phyloP scores from a whole-genome alignment of 192 early-diverging fungal species.

The Podila epicladia region DNA sequence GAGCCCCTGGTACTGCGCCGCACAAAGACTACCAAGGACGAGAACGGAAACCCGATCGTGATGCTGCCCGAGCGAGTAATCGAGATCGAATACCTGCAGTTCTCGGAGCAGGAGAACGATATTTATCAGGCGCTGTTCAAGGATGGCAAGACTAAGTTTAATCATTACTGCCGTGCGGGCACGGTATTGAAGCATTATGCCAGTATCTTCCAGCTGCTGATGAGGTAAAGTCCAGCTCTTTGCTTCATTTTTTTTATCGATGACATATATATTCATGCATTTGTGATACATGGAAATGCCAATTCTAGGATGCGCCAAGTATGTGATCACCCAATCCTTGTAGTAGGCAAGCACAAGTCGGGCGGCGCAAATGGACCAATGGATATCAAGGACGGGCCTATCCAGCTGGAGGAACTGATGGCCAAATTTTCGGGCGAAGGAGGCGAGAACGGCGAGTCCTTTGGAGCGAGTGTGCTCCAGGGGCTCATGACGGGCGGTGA shows the following conservation, averaged over 20 bases:
- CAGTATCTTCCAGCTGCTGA: slow-evolving; percentile 69
- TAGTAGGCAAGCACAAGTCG: slow-evolving; percentile 31
- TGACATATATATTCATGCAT: neutral
- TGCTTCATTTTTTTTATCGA: neutral
- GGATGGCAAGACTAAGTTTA: slow-evolving; percentile 72
- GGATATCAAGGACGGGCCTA: slow-evolving; percentile 37
- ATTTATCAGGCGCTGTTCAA: slow-evolving; percentile 75
- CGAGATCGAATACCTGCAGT: slow-evolving; percentile 69
- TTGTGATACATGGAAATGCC: no score
- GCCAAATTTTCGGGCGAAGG: slow-evolving; percentile 39
- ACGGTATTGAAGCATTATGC: slow-evolving; percentile 76
- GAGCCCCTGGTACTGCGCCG: slow-evolving; percentile 83
- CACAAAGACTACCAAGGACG: slow-evolving; percentile 83
- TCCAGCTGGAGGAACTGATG: slow-evolving; percentile 56
- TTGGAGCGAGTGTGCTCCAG: slow-evolving; percentile 54
- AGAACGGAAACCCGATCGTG: slow-evolving; percentile 82
- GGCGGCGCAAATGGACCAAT: slow-evolving; percentile 14
- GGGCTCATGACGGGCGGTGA: slow-evolving; percentile 39
- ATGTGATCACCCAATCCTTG: slow-evolving; percentile 71
- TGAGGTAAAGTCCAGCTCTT: slow-evolving; percentile 34
- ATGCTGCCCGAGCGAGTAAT: slow-evolving; percentile 73
- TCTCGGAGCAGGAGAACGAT: slow-evolving; percentile 71
- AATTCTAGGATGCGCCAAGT: slow-evolving; percentile 69
- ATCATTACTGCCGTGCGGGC: slow-evolving; percentile 65
- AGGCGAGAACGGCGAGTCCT: slow-evolving; percentile 20